Evolutionary conservation across 129 eudicot species (phyloP), one percentile per base, ranked within the genome.

Genomic region (Artemisia argyi): DNA sequence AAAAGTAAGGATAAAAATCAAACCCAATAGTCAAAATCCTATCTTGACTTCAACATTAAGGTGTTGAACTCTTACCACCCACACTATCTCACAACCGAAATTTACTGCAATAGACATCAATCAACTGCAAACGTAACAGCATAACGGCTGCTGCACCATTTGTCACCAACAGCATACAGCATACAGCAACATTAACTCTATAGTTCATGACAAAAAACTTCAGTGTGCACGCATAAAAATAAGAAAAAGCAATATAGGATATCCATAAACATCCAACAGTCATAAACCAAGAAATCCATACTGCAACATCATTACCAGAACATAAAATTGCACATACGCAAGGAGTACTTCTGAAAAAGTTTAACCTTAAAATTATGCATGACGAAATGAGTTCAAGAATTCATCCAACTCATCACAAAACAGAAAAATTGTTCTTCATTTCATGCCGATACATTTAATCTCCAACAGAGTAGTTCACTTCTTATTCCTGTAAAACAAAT

Each of bases 121-220:
- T 79, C 85, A 80, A 81, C 90, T 55, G 91, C 96, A 83, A 79
- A 80, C 67, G 57, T 82, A 82, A 82, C 91, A 85, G 83, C 95
- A 80, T 67, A 84, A 77, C 86, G 68, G 80, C 92, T 80, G 89
- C 88, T 78, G 76, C 86, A 82, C 75, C 85, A 74, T 63, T 80
- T 81, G 81, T 66, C 67, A 64, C 78, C 85, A 73, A 74, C 91
- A 62, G 49, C 77, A 47, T 47, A 74, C 91, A 62, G 49, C 77
- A 47, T 47, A 74, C 72, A 79, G 89, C 89, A 62, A 83, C 90
- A 73, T 47, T 69, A 42, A 82, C 83, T 78, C 86, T 81, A 81
- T 66, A 75, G 76, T 64, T 62, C 88, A 80, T 78, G 78, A 75
- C 50, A 72, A 73, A 71, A 71, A 78, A 66, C 48, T 78, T 81